Percentiles rank a stretch among this genome's conserved stretches.
Evolutionary conservation across 768 basidiomycete species (phyloP).

Genomic region (Paxillus ammoniavirescens): DNA sequence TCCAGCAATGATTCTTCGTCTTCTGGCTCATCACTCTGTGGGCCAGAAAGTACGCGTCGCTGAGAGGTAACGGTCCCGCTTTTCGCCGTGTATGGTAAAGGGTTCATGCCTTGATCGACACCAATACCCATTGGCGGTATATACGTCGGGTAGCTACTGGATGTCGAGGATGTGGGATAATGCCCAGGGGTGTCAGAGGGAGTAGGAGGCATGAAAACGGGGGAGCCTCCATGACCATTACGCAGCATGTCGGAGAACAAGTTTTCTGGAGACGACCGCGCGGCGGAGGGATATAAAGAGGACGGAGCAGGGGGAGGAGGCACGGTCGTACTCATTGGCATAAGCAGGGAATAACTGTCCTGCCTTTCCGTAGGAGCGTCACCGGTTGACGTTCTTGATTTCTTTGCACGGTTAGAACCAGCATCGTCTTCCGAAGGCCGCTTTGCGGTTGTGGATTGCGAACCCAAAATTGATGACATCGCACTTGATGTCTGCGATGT

Average conservation of each 20-base stretch:
- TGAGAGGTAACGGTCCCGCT: conserved; percentile 20
- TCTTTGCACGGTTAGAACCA: conserved; percentile 44
- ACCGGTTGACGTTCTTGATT: conserved; percentile 39
- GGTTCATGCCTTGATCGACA: conserved; percentile 51
- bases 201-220: conserved; percentile 59
- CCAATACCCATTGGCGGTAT: conserved; percentile 57
- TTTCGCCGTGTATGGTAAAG: conserved; percentile 48
- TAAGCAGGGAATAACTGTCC: conserved; percentile 54
- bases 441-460: conserved; percentile 19
- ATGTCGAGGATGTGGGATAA: conserved; percentile 40
- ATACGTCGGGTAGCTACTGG: conserved; percentile 41
- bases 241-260: conserved; percentile 66
- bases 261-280: conserved; percentile 46
- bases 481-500: conserved; percentile 28
- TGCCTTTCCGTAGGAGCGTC: conserved; percentile 42
- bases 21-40: conserved; percentile 42
- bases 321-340: conserved; percentile 47
- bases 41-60: conserved; percentile 21
- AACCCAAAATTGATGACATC: conserved; percentile 32
- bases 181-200: conserved; percentile 39
- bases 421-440: conserved; percentile 32
- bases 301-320: conserved; percentile 33
- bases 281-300: conserved; percentile 44
- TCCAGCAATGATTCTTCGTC: conserved; percentile 50
- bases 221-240: conserved; percentile 45